Conservation (phyloP, 1,284 basidiomycete species). For the Abortiporus biennis region DNA sequence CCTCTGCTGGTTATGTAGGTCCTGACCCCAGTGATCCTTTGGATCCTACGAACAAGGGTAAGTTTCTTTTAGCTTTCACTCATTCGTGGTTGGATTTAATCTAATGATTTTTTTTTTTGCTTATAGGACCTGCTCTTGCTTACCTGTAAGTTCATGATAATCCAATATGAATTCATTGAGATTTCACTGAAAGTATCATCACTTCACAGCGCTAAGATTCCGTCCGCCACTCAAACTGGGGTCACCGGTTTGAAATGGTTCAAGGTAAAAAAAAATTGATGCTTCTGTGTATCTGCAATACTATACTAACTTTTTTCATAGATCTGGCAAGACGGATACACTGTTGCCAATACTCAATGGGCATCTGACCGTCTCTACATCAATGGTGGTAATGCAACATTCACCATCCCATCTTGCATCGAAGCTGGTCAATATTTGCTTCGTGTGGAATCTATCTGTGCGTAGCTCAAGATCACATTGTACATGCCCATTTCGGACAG, state of each 20-base stretch:
- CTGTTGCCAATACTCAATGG: conserved; percentile 19
- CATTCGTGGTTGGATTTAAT: neutral
- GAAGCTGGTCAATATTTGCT: conserved; percentile 17
- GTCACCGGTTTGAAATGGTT: conserved; percentile 14
- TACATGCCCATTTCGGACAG: neutral
- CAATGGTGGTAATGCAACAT: conserved; percentile 35
- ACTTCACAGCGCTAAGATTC: conserved; percentile 4
- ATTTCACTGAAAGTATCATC: neutral
- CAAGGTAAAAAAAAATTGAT: conserved; percentile 7
- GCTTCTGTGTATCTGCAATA: neutral
- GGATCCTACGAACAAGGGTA: conserved; percentile 38
- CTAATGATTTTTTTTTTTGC: neutral
- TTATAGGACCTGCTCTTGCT: conserved; percentile 34
- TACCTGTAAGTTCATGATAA: conserved; percentile 36
- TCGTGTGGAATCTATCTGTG: conserved; percentile 15
- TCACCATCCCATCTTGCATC: conserved; percentile 29
- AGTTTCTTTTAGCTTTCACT: neutral
- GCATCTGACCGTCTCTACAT: conserved; percentile 35
- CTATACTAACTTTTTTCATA: neutral
- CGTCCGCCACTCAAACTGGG: conserved; percentile 4
- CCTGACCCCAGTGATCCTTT: conserved; percentile 38
- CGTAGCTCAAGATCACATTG: neutral
- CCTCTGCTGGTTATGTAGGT: conserved; percentile 32
- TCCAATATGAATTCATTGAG: neutral
- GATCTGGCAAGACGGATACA: conserved; percentile 13